phyloP scores from a whole-genome alignment of 2,329 filamentous ascomycete species.

The Alternaria burnsii region DNA sequence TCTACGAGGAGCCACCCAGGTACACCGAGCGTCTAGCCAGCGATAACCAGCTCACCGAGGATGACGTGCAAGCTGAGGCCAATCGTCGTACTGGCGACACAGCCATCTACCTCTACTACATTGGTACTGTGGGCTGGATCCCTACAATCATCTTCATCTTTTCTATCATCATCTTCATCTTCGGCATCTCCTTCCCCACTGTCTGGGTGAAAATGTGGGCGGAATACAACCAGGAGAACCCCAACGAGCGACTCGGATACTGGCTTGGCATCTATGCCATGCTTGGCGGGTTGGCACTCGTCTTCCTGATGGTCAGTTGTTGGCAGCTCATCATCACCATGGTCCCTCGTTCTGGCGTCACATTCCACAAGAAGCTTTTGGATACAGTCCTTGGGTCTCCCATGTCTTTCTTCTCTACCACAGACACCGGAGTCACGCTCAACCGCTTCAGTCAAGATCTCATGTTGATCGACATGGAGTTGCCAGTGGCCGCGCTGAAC shows the following conservation, averaged over 20 bases:
- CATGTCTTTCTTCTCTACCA: conserved; percentile 55
- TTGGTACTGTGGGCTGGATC: conserved; percentile 42
- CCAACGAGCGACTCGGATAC: conserved; percentile 49
- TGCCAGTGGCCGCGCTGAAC: conserved; percentile 49
- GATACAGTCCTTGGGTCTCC: conserved; percentile 58
- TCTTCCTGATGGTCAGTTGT: conserved; percentile 42
- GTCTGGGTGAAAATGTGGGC: conserved; percentile 62
- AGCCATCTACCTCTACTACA: conserved; percentile 47
- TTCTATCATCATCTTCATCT: conserved; percentile 46
- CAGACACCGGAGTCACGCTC: conserved; percentile 56
- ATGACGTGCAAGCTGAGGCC: conserved; percentile 42
- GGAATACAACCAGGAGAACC: conserved; percentile 51
- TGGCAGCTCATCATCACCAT: conserved; percentile 62
- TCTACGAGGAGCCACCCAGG: conserved; percentile 42
- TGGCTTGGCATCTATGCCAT: conserved; percentile 46
- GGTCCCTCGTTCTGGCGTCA: conserved; percentile 62
- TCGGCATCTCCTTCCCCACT: conserved; percentile 44
- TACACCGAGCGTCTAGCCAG: conserved; percentile 35
- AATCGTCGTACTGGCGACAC: conserved; percentile 45
- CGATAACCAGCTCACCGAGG: conserved; percentile 35
- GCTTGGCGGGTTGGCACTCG: conserved; percentile 37
- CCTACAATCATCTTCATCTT: conserved; percentile 42
- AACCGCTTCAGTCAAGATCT: conserved; percentile 61
- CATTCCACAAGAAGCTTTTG: conserved; percentile 59
- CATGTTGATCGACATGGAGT: conserved; percentile 56